A percentile compares a stretch with the other conserved stretches of the same genome.
Evolutionary conservation across 2,329 filamentous ascomycete genomes (phyloP).

Genomic region (Aspergillus ibericus): DNA sequence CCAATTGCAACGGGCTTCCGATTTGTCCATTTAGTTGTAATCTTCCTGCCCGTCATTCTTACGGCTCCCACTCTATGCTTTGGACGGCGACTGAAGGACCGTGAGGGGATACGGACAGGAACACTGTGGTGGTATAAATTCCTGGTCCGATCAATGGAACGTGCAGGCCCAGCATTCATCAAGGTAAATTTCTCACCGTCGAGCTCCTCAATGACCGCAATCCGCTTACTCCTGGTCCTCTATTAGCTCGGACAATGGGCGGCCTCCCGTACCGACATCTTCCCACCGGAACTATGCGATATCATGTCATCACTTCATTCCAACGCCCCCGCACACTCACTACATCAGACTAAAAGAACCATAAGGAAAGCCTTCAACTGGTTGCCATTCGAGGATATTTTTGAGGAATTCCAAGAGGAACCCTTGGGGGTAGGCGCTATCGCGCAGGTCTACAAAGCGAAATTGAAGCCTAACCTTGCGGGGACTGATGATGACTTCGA

Average conservation of each 20-base stretch:
- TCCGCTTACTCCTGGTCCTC: background rate
- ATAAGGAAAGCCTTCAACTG: constrained; percentile 81
- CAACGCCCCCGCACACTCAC: constrained; percentile 86
- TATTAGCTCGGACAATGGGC: constrained; percentile 91
- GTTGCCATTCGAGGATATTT: constrained; percentile 81
- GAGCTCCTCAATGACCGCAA: background rate
- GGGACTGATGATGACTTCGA: constrained; percentile 59
- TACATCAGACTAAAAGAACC: constrained; percentile 74
- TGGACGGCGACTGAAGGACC: constrained; percentile 62
- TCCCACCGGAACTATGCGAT: constrained; percentile 85
- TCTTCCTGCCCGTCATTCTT: constrained; percentile 87
- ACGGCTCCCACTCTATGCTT: constrained; percentile 80
- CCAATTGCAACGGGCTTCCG: constrained; percentile 81
- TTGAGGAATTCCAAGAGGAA: constrained; percentile 88
- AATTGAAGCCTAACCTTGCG: constrained; percentile 76
- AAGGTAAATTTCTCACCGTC: constrained; percentile 60
- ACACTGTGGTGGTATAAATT: constrained; percentile 95
- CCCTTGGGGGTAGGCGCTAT: constrained; percentile 94
- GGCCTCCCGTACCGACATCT: constrained; percentile 92
- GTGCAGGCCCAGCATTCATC: constrained; percentile 92
- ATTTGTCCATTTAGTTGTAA: constrained; percentile 81
- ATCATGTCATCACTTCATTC: constrained; percentile 96
- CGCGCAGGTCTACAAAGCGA: constrained; percentile 96
- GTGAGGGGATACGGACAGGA: constrained; percentile 73
- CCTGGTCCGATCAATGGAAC: constrained; percentile 84